Evolutionary conservation across 441 rosid genomes (phyloP).

Genomic region (Monsonia emarginata): DNA sequence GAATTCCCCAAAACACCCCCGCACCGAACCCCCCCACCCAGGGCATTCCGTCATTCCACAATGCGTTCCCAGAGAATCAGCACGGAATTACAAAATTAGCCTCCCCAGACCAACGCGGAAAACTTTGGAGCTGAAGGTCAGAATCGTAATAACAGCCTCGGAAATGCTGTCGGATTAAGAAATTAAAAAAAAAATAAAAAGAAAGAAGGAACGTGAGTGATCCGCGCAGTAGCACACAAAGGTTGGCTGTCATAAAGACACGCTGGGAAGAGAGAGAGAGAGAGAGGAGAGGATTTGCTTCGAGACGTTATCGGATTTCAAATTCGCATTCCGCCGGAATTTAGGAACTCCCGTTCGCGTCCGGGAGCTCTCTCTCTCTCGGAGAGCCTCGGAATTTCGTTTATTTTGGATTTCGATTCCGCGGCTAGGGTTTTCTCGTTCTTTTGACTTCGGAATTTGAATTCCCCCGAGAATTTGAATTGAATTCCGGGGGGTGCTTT

Average conservation of each 20-base stretch:
- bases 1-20: no score
- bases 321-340: conserved; percentile 55
- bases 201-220: not conserved
- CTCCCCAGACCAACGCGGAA: no score
- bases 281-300: conserved; percentile 29
- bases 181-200: no score
- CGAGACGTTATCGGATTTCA: conserved; percentile 76
- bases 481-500: conserved; percentile 12
- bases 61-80: no score
- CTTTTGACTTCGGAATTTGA: conserved; percentile 5
- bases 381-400: not conserved
- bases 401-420: not conserved
- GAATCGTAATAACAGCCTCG: not conserved
- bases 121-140: no score
- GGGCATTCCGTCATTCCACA: no score
- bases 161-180: not conserved
- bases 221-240: not conserved
- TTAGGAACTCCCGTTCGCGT: conserved; percentile 44
- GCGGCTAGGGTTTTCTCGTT: conserved; percentile 23
- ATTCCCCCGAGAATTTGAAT: conserved; percentile 2
- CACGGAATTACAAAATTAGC: no score
- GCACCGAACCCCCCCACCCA: no score
- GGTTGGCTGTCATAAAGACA: not conserved
- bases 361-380: conserved; percentile 32
- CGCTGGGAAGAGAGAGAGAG: conserved; percentile 11